A percentile compares a stretch with the other conserved stretches of the same genome.
Conservation (phyloP, 139 green algal genomes). For the Coelastrella sp. region DNA sequence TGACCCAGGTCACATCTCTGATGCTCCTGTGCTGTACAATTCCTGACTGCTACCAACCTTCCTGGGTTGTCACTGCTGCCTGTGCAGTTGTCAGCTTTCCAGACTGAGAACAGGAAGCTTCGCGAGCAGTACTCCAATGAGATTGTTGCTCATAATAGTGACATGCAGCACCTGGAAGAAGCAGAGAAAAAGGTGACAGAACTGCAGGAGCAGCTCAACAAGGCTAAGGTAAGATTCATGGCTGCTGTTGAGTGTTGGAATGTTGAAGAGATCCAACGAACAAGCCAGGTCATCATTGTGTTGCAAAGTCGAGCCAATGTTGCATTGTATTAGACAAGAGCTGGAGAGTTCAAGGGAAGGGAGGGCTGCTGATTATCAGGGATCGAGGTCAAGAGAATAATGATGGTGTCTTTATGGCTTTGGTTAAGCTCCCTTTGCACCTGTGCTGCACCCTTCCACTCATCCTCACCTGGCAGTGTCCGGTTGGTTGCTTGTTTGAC, state of each 20-base stretch:
- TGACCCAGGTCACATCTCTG: no score
- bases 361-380: no score
- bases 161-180: conserved; percentile 16
- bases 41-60: no score
- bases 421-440: background rate
- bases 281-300: no score
- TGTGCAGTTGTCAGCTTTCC: background rate
- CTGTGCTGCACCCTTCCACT: no score
- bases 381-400: no score
- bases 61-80: background rate
- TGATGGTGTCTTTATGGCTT: background rate
- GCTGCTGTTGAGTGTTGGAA: background rate
- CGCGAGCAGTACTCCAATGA: conserved; percentile 25
- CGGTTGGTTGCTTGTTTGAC: no score
- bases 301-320: no score
- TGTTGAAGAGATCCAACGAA: background rate
- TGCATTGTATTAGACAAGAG: no score
- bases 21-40: no score
- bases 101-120: conserved; percentile 2
- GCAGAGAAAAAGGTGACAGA: background rate
- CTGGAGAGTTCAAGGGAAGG: no score
- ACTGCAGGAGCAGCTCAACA: conserved; percentile 27
- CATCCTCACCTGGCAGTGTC: no score
- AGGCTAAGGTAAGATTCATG: background rate
- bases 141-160: conserved; percentile 15